Evolutionary conservation across 768 basidiomycete genomes (phyloP).

Genomic region (Coprinopsis sp.): DNA sequence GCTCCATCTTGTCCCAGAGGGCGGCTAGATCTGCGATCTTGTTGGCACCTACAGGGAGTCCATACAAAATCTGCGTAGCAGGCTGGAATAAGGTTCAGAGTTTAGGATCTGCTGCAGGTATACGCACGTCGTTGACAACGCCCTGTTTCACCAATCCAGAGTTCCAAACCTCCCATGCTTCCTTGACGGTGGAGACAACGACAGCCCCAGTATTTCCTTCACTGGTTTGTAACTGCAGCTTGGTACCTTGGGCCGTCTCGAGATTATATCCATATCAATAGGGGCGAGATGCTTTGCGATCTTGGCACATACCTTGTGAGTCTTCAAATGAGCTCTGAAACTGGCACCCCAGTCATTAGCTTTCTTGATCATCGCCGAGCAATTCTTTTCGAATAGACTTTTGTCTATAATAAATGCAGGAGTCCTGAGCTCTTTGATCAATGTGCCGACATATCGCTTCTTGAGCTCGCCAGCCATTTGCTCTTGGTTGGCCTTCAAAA

Average conservation of each 20-base stretch:
- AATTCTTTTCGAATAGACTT: slow-evolving; percentile 66
- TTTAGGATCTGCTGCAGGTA: too few species aligned
- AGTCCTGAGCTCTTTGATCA: slow-evolving; percentile 57
- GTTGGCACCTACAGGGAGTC: slow-evolving; percentile 64
- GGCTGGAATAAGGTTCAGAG: too few species aligned
- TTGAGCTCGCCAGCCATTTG: slow-evolving; percentile 42
- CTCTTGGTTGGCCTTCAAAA: slow-evolving; percentile 19
- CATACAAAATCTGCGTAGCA: slow-evolving; percentile 67
- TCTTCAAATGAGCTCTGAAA: slow-evolving; percentile 84
- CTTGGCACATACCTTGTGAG: slow-evolving; percentile 55
- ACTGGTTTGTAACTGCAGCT: slow-evolving; percentile 58
- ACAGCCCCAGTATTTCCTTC: slow-evolving; percentile 55
- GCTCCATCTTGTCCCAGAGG: slow-evolving; percentile 51
- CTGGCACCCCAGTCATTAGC: slow-evolving; percentile 61
- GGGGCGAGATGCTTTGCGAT: neutral
- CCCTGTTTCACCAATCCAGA: slow-evolving; percentile 67
- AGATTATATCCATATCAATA: neutral
- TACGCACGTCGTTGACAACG: slow-evolving; percentile 70
- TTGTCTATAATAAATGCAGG: slow-evolving; percentile 79
- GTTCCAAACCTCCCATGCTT: slow-evolving; percentile 70
- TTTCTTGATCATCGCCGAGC: slow-evolving; percentile 64
- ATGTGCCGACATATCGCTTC: slow-evolving; percentile 53
- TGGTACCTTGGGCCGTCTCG: slow-evolving; percentile 72
- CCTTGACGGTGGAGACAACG: slow-evolving; percentile 78
- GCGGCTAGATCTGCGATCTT: slow-evolving; percentile 67